Percentiles rank a stretch among this genome's conserved stretches.
These are phyloP conservation scores for Aspergillus ibericus DNA, from an alignment of 2,329 filamentous ascomycete genomes.

Conservation along the genomic window DNA sequence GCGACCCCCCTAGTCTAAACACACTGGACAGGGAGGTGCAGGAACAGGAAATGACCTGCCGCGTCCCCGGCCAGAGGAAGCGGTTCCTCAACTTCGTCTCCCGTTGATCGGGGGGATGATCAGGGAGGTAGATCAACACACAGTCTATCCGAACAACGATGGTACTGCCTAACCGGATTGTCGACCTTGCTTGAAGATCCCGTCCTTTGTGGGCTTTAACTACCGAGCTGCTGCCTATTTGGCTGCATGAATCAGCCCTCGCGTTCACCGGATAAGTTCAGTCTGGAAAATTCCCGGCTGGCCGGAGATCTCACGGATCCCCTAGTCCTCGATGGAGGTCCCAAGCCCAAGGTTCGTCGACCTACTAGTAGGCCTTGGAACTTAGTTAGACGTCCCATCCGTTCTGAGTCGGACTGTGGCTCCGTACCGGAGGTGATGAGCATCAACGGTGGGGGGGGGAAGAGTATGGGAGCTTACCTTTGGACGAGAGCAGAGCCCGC, in stretches of 20 bases:
- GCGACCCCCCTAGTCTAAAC: background rate
- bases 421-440: background rate
- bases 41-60: background rate
- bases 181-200: background rate
- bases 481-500: background rate
- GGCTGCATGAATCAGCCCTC: background rate
- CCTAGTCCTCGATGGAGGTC: background rate
- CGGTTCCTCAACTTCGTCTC: background rate
- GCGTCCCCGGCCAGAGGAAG: background rate
- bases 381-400: background rate
- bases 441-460: background rate
- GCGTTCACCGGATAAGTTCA: background rate
- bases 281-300: background rate
- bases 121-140: background rate
- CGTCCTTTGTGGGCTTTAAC: background rate
- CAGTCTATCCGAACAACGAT: background rate
- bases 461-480: background rate
- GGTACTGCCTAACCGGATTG: background rate
- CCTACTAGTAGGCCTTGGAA: background rate
- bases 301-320: background rate
- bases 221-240: constrained; percentile 3
- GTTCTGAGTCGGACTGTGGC: background rate
- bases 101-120: background rate
- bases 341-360: no score
- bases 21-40: background rate